Evolutionary conservation across 139 green algal genomes (phyloP).

Genomic region (Tetradesmus obliquus): DNA sequence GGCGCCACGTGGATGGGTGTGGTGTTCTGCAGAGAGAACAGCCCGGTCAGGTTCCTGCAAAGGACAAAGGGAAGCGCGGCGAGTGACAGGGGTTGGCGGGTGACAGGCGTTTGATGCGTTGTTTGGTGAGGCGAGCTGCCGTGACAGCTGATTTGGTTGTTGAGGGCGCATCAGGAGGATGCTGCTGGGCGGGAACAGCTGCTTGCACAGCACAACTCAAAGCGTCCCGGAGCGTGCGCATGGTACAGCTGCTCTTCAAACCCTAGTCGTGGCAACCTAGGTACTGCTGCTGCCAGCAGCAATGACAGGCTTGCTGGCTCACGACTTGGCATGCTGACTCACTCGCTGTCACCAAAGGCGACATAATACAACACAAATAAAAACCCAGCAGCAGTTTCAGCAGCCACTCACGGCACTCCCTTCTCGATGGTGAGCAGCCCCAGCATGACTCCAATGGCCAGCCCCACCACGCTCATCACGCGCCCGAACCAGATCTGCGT

Average conservation of each 20-base stretch:
- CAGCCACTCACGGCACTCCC: slow-evolving; percentile 16
- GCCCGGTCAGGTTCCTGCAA: background rate
- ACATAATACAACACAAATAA: background rate
- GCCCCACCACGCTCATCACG: slow-evolving; percentile 12
- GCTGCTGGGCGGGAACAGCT: too few relatives aligned
- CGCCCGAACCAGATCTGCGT: slow-evolving; percentile 53
- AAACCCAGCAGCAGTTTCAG: background rate
- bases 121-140: too few relatives aligned
- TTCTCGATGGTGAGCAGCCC: slow-evolving; percentile 42
- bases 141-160: too few relatives aligned
- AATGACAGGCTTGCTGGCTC: too few relatives aligned
- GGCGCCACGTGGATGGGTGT: slow-evolving; percentile 66
- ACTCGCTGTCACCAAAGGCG: too few relatives aligned
- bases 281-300: too few relatives aligned
- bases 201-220: too few relatives aligned
- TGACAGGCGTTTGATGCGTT: too few relatives aligned
- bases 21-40: slow-evolving; percentile 47
- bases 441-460: slow-evolving; percentile 35
- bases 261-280: background rate
- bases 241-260: background rate
- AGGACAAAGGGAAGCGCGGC: background rate
- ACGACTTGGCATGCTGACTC: too few relatives aligned
- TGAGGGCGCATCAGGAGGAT: too few relatives aligned
- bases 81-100: too few relatives aligned
- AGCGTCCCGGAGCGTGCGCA: too few relatives aligned